phyloP scores from a whole-genome alignment of 768 basidiomycete genomes.

The Boletus reticulatus region DNA sequence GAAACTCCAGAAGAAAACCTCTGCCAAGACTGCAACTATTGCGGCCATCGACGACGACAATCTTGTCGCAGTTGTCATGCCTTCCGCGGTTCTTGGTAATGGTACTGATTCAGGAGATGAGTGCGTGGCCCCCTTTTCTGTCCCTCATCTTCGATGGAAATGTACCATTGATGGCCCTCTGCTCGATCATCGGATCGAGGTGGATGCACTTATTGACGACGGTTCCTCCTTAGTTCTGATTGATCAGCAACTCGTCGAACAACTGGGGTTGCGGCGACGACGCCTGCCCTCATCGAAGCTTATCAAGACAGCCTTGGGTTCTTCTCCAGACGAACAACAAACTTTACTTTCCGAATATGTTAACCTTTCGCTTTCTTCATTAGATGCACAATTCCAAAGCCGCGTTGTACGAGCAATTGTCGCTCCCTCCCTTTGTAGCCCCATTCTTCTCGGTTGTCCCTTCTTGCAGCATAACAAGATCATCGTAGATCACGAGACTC shows the following conservation, averaged over 20 bases:
- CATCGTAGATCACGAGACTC: conserved; percentile 24
- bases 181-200: background rate
- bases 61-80: no score
- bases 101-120: background rate
- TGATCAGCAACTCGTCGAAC: background rate
- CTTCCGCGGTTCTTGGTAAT: no score
- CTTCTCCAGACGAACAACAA: no score
- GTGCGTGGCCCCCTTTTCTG: conserved; percentile 3
- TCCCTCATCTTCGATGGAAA: conserved; percentile 8
- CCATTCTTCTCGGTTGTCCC: conserved; percentile 34
- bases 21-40: no score
- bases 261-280: background rate
- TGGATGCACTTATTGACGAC: conserved; percentile 27
- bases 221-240: conserved; percentile 35
- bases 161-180: conserved; percentile 9
- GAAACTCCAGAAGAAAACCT: no score
- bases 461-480: conserved; percentile 36
- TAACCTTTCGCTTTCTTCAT: conserved; percentile 6
- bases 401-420: conserved; percentile 20
- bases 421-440: conserved; percentile 20
- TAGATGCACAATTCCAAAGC: background rate
- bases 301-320: no score
- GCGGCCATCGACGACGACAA: no score
- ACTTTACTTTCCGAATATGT: background rate
- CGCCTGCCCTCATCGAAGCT: no score